These are phyloP conservation scores for Pyronema omphalodes DNA, from an alignment of 495 filamentous ascomycete genomes.

Conservation along the genomic window DNA sequence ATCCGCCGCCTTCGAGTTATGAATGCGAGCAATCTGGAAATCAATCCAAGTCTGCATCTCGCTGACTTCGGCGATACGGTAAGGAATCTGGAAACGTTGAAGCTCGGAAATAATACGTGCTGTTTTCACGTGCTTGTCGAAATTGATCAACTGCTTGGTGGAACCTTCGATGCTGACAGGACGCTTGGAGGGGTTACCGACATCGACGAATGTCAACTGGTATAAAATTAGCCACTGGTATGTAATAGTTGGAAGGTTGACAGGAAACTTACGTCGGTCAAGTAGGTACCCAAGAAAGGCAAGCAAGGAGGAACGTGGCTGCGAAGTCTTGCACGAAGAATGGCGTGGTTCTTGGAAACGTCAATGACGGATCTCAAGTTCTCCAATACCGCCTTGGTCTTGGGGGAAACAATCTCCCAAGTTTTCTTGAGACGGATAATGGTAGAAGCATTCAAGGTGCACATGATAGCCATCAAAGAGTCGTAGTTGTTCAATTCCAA, in stretches of 20 bases:
- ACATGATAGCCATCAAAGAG: conserved; percentile 89
- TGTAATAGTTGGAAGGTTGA: neutral
- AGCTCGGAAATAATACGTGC: conserved; percentile 89
- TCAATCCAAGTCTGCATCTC: conserved; percentile 93
- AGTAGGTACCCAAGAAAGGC: conserved; percentile 90
- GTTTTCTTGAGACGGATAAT: conserved; percentile 81
- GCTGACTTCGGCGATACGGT: conserved; percentile 62
- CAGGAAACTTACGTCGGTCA: conserved; percentile 54
- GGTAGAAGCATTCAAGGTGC: conserved; percentile 75
- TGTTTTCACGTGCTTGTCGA: conserved; percentile 90
- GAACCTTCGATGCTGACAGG: conserved; percentile 36
- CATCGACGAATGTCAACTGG: conserved; percentile 65
- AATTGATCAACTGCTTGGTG: conserved; percentile 63
- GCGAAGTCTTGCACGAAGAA: conserved; percentile 73
- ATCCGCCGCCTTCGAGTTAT: conserved; percentile 57
- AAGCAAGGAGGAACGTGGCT: conserved; percentile 82
- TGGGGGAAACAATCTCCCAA: conserved; percentile 78
- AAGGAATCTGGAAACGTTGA: conserved; percentile 93
- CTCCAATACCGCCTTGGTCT: conserved; percentile 64
- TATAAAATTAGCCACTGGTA: neutral
- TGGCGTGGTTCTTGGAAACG: conserved; percentile 73
- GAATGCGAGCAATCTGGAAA: conserved; percentile 61
- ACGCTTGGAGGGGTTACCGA: conserved; percentile 70
- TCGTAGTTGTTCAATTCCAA: conserved; percentile 90
- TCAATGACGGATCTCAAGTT: conserved; percentile 66